Conservation (phyloP, 2,329 filamentous ascomycete species). For the Colletotrichum tabaci region DNA sequence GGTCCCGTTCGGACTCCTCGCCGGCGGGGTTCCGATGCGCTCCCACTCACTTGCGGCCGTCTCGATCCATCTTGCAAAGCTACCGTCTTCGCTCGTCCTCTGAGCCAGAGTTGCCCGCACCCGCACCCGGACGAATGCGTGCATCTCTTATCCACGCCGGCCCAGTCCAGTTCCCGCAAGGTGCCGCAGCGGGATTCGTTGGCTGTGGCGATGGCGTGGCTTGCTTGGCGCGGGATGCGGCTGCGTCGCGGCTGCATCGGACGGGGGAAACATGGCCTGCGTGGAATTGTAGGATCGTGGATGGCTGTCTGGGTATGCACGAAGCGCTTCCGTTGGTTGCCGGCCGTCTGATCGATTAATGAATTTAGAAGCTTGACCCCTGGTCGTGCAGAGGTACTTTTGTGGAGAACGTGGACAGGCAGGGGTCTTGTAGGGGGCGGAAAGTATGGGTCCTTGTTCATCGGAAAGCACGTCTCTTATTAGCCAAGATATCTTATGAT, state of each 20-base stretch:
- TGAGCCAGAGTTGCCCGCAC: not conserved
- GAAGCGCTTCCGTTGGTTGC: not conserved
- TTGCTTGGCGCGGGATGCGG: conserved; percentile 4
- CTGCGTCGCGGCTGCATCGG: conserved; percentile 7
- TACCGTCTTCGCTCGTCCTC: not conserved
- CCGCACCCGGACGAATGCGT: not conserved
- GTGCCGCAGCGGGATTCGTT: not conserved
- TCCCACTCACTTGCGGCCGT: not conserved
- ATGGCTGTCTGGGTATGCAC: not conserved
- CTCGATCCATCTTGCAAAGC: not conserved
- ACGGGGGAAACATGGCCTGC: conserved; percentile 2
- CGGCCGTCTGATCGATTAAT: conserved; percentile 8
- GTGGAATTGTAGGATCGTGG: not conserved
- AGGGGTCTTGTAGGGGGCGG: not conserved
- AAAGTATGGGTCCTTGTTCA: not conserved
- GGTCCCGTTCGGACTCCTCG: not conserved
- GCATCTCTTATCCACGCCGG: not conserved
- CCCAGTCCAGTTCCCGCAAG: not conserved
- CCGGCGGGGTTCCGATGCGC: not conserved
- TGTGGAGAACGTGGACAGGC: not conserved
- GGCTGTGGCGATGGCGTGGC: conserved; percentile 15
- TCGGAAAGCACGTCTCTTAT: not conserved
- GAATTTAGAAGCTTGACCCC: conserved; percentile 36
- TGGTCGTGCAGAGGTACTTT: not conserved
- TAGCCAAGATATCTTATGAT: not conserved